phyloP scores from a whole-genome alignment of 2,329 filamentous ascomycete genomes.

The Biscogniauxia mediterranea region DNA sequence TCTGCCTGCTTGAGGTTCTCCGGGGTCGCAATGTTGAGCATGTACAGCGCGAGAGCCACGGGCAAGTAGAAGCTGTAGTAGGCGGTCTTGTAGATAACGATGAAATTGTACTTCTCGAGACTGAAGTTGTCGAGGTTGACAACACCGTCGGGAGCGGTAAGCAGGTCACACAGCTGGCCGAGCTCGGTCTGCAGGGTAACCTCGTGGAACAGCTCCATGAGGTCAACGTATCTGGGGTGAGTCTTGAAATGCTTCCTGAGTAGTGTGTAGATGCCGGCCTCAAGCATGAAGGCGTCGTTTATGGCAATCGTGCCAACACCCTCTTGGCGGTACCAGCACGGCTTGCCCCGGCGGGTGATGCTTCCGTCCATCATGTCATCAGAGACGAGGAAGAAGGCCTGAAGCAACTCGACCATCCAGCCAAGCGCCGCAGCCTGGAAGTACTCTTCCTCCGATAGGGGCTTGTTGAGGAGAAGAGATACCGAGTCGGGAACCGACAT shows the following conservation, averaged over 20 bases:
- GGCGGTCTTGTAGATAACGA: constrained; percentile 99
- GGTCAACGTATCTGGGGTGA: constrained; percentile 84
- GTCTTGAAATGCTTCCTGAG: constrained; percentile 91
- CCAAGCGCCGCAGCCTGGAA: constrained; percentile 85
- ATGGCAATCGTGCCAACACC: constrained; percentile 94
- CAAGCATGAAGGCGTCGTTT: constrained; percentile 97
- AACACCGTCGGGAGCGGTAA: constrained; percentile 91
- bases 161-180: constrained; percentile 89
- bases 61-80: constrained; percentile 99
- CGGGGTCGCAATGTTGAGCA: constrained; percentile 78
- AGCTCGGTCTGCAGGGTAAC: constrained; percentile 91
- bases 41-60: constrained; percentile 84
- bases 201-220: constrained; percentile 96
- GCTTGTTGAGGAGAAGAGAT: constrained; percentile 69
- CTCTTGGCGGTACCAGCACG: constrained; percentile 93
- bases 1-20: constrained; percentile 87
- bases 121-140: constrained; percentile 95
- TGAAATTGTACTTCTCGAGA: constrained; percentile 93
- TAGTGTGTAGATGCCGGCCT: constrained; percentile 83
- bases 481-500: constrained; percentile 95
- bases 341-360: constrained; percentile 89
- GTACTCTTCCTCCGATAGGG: constrained; percentile 79
- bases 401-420: constrained; percentile 97
- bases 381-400: constrained; percentile 97
- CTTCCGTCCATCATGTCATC: constrained; percentile 98